Evolutionary conservation across 257 asterid species (phyloP).

Genomic region (Nicotiana tabacum): DNA sequence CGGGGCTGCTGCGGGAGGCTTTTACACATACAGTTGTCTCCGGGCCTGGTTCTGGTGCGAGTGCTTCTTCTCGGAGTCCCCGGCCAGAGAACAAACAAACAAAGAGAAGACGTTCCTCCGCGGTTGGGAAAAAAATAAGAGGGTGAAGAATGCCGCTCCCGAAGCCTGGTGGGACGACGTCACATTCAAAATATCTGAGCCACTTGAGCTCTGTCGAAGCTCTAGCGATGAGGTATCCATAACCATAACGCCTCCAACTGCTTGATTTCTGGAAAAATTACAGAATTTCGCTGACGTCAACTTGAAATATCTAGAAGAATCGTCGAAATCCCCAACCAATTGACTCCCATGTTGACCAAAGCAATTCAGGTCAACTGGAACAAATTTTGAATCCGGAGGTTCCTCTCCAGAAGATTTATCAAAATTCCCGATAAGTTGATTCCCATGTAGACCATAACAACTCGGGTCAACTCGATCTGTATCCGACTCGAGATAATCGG

Average conservation of each 20-base stretch:
- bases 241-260: slow-evolving; percentile 19
- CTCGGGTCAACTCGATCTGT: slow-evolving; percentile 16
- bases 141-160: background rate
- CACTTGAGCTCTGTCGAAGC: slow-evolving; percentile 39
- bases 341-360: slow-evolving; percentile 18
- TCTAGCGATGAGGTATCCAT: slow-evolving; percentile 18
- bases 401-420: slow-evolving; percentile 21
- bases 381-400: slow-evolving; percentile 22
- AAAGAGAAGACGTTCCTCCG: no score
- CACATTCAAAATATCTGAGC: slow-evolving; percentile 40
- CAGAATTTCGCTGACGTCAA: slow-evolving; percentile 43
- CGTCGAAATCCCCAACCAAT: slow-evolving; percentile 9
- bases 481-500: slow-evolving; percentile 16
- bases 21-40: no score
- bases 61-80: no score
- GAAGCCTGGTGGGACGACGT: slow-evolving; percentile 40
- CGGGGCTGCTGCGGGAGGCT: no score
- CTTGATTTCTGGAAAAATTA: slow-evolving; percentile 28
- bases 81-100: no score
- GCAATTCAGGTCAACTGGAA: slow-evolving; percentile 18
- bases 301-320: slow-evolving; percentile 38
- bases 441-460: slow-evolving; percentile 14
- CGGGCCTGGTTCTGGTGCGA: no score
- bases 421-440: slow-evolving; percentile 9
- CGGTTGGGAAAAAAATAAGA: no score